These are phyloP conservation scores for Apiospora sp. DNA, from an alignment of 2,329 filamentous ascomycete genomes.

Conservation along the genomic window DNA sequence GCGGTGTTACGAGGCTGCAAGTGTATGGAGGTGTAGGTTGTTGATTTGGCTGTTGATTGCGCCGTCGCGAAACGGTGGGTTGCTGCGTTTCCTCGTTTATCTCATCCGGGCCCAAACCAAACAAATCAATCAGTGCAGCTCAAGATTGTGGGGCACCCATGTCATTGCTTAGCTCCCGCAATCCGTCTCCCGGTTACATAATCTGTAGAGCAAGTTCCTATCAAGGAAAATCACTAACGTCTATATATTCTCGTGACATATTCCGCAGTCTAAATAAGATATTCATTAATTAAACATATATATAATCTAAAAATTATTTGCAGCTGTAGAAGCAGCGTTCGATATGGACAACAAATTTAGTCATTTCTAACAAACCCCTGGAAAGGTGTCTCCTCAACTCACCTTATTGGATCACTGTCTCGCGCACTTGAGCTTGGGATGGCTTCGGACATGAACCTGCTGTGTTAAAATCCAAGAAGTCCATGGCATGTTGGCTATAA, in stretches of 20 bases:
- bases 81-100: background rate
- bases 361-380: too few species aligned
- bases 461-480: too few species aligned
- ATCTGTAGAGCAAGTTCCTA: background rate
- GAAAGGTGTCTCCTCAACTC: too few species aligned
- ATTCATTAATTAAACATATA: background rate
- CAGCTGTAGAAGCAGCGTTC: too few species aligned
- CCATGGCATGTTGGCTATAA: too few species aligned
- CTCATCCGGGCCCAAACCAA: background rate
- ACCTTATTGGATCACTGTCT: too few species aligned
- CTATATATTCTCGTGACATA: background rate
- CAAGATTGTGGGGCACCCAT: background rate
- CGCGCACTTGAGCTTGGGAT: too few species aligned
- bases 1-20: conserved; percentile 41
- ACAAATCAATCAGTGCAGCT: background rate
- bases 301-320: too few species aligned
- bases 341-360: too few species aligned
- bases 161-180: conserved; percentile 3
- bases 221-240: background rate
- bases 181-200: background rate
- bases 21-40: background rate
- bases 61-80: conserved; percentile 13
- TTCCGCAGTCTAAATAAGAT: background rate
- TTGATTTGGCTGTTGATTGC: conserved; percentile 1
- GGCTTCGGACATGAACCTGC: too few species aligned